Percentiles rank a stretch among this genome's conserved stretches.
These are phyloP conservation scores for Russula compacta DNA, from an alignment of 768 basidiomycete genomes.

Conservation along the genomic window DNA sequence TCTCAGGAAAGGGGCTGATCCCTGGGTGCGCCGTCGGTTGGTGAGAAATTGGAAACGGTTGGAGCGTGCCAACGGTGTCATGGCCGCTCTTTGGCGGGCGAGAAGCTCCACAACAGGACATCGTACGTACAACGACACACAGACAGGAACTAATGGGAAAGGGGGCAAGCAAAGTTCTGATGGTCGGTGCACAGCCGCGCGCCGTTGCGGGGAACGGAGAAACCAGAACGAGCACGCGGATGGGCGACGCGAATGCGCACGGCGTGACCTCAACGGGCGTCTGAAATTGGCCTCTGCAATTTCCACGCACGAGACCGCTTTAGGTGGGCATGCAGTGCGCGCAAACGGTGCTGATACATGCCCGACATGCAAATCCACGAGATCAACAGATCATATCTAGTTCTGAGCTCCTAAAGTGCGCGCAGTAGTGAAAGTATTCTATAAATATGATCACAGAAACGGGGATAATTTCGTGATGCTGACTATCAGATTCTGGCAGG, in stretches of 20 bases:
- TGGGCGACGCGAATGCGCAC: not conserved
- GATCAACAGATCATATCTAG: not conserved
- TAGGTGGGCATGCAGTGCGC: too few species aligned
- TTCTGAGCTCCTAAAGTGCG: not conserved
- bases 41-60: constrained; percentile 34
- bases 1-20: constrained; percentile 4
- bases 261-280: not conserved
- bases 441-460: not conserved
- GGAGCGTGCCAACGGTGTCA: constrained; percentile 20
- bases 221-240: too few species aligned
- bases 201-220: not conserved
- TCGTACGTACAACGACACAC: constrained; percentile 31
- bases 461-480: not conserved
- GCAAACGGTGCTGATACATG: not conserved
- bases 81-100: constrained; percentile 26
- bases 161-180: not conserved
- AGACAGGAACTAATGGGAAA: not conserved
- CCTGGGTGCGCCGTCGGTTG: constrained; percentile 39
- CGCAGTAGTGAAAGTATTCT: not conserved
- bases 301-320: not conserved
- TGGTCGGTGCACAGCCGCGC: not conserved
- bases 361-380: not conserved
- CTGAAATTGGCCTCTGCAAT: not conserved
- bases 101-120: constrained; percentile 55
- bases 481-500: not conserved